Evolutionary conservation across 106 monocot species (phyloP), one percentile per base, ranked within the genome.

Genomic region (Platanthera zijinensis): DNA sequence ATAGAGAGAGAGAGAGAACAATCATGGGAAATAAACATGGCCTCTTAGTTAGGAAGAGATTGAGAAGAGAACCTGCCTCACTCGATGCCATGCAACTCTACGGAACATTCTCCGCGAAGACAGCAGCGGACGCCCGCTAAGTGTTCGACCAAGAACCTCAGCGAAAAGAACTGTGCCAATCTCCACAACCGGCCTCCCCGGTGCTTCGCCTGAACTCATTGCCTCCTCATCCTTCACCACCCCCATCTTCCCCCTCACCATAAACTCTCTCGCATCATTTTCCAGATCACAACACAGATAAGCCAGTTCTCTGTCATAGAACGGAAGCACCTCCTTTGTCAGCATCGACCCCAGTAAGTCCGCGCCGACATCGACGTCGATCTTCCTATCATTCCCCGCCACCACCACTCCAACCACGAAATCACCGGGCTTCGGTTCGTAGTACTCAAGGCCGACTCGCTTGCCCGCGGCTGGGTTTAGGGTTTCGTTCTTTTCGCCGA

Each of bases 61-160:
- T 76, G 80, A 54, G 83, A 73, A 79, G 82, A 84, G 84, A 81
- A 96, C 96, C 96, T 96, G 96, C 93, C 93, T 96, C 85, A 90
- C 89, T 61, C 93, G 92, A 72, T 87, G 90, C 96, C 92, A 96
- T 4, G 92, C 92, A 48, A 93, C 85, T 51, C 92, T 74, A 67
- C 90, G 78, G 68, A 90, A 92, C 84, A 96, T 77, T 78, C 90
- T 87, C 78, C 96, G 82, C 17, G 84, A 76, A 10, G 96, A 96
- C 74, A 96, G 70, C 80, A 96, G 72, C 48, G 96, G 96, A 59
- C 96, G 81, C 49, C 92, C 96, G 47, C 96, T 85, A 64, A 92
- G 84, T 7, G 96, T 96, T 63, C 92, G 83, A 49, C 96, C 96
- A 8, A 96, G 79, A 0, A 92, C 92, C 89, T 93, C 96, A 0